Percentiles rank a stretch among this genome's conserved stretches.
These are phyloP conservation scores for Psilocybe subaeruginosa DNA, from an alignment of 768 basidiomycete species.

Conservation along the genomic window DNA sequence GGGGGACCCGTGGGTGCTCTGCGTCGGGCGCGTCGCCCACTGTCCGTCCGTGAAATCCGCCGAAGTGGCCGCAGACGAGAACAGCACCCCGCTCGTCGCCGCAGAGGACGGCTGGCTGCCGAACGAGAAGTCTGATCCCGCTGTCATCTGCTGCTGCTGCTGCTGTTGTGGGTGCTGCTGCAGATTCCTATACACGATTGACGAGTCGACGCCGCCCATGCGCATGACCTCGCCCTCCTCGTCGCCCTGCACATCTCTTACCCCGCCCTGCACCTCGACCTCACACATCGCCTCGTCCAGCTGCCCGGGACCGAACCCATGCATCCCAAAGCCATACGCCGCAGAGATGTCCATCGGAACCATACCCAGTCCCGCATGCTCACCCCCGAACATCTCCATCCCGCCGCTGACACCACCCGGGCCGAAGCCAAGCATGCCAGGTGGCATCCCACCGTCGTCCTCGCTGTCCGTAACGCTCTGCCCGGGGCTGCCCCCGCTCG, in stretches of 20 bases:
- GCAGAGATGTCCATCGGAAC: constrained; percentile 26
- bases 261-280: constrained; percentile 58
- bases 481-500: constrained; percentile 16
- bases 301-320: constrained; percentile 24
- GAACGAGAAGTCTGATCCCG: constrained; percentile 9
- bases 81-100: constrained; percentile 20
- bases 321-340: constrained; percentile 15
- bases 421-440: constrained; percentile 15
- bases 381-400: constrained; percentile 31
- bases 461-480: constrained; percentile 22
- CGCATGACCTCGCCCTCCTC: constrained; percentile 57
- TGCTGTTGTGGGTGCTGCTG: background rate
- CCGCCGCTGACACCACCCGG: constrained; percentile 17
- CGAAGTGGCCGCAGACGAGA: constrained; percentile 18
- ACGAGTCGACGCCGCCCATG: constrained; percentile 21
- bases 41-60: constrained; percentile 32
- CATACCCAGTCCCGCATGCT: constrained; percentile 19
- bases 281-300: constrained; percentile 60
- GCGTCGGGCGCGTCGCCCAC: constrained; percentile 42
- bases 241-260: constrained; percentile 59
- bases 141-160: constrained; percentile 8
- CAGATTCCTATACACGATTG: constrained; percentile 18
- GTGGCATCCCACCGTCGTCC: constrained; percentile 24
- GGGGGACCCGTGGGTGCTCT: constrained; percentile 29
- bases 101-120: constrained; percentile 16